A percentile compares a stretch with the other conserved stretches of the same genome.
Evolutionary conservation across 1,284 basidiomycete species (phyloP).

Genomic region (Abortiporus biennis): DNA sequence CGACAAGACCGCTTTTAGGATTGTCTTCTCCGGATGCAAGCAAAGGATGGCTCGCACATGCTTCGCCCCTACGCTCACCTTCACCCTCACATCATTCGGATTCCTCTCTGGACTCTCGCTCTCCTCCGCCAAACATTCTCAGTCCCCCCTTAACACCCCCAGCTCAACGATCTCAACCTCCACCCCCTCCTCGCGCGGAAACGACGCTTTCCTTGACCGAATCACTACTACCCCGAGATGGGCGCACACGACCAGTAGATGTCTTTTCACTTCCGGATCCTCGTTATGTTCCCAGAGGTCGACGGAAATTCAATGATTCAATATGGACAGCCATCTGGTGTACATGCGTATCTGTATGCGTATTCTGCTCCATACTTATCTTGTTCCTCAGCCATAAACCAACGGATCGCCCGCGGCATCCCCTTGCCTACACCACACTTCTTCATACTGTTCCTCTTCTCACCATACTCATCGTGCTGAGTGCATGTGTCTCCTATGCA

Average conservation of each 20-base stretch:
- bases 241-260: constrained; percentile 52
- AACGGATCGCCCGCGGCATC: constrained; percentile 27
- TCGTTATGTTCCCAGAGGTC: constrained; percentile 49
- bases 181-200: constrained; percentile 28
- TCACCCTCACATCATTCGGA: constrained; percentile 39
- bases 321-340: constrained; percentile 68
- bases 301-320: constrained; percentile 67
- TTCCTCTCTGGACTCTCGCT: constrained; percentile 41
- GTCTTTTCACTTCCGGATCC: constrained; percentile 73
- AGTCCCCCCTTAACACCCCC: constrained; percentile 17
- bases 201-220: constrained; percentile 63
- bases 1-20: constrained; percentile 47
- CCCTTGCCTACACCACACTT: constrained; percentile 66
- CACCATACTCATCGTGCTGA: constrained; percentile 69
- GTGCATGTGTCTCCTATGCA: constrained; percentile 66
- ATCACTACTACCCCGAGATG: constrained; percentile 67
- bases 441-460: constrained; percentile 83
- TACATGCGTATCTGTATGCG: constrained; percentile 47
- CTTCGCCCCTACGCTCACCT: constrained; percentile 42
- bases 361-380: constrained; percentile 57
- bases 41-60: constrained; percentile 69
- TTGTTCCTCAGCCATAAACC: constrained; percentile 47
- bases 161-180: constrained; percentile 13
- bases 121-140: constrained; percentile 31
- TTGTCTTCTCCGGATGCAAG: constrained; percentile 31